Percentiles rank a stretch among this genome's conserved stretches.
phyloP scores from a whole-genome alignment of 208 protist species.

The Crithidia thermophila region DNA sequence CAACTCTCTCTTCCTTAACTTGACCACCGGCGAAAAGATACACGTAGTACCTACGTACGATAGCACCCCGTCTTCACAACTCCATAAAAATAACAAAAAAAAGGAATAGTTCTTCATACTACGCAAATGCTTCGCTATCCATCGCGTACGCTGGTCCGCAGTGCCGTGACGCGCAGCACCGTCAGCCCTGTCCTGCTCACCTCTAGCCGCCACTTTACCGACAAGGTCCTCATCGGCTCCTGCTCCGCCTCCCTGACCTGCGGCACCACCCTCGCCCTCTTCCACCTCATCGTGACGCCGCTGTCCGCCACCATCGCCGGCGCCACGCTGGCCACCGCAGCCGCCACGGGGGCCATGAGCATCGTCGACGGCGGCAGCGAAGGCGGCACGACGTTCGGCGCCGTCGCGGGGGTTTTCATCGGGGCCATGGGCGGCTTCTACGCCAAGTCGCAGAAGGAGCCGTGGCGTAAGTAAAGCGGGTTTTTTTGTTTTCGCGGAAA shows the following conservation, averaged over 20 bases:
- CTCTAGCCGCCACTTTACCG: conserved; percentile 60
- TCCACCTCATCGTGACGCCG: conserved; percentile 87
- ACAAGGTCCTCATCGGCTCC: conserved; percentile 83
- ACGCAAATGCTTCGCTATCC: conserved; percentile 24
- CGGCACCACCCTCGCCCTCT: conserved; percentile 69
- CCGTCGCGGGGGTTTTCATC: conserved; percentile 76
- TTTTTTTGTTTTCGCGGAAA: too few species aligned
- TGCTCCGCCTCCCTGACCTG: conserved; percentile 61
- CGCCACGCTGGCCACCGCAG: conserved; percentile 68
- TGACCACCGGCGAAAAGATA: too few species aligned
- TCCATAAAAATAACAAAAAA: conserved; percentile 8
- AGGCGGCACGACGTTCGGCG: conserved; percentile 78
- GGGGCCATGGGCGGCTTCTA: conserved; percentile 87
- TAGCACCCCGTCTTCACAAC: too few species aligned
- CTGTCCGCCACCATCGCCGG: conserved; percentile 57
- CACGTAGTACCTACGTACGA: too few species aligned
- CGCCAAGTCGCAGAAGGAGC: conserved; percentile 87
- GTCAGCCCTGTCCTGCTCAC: conserved; percentile 18
- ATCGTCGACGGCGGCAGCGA: conserved; percentile 81
- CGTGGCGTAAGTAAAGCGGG: conserved; percentile 79
- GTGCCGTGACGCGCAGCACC: background rate
- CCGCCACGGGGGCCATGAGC: conserved; percentile 65
- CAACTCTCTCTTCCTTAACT: too few species aligned
- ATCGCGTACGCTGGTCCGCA: conserved; percentile 11
- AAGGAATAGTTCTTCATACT: conserved; percentile 14